phyloP scores from a whole-genome alignment of 768 basidiomycete species.

The Clitopilus hobsonii region DNA sequence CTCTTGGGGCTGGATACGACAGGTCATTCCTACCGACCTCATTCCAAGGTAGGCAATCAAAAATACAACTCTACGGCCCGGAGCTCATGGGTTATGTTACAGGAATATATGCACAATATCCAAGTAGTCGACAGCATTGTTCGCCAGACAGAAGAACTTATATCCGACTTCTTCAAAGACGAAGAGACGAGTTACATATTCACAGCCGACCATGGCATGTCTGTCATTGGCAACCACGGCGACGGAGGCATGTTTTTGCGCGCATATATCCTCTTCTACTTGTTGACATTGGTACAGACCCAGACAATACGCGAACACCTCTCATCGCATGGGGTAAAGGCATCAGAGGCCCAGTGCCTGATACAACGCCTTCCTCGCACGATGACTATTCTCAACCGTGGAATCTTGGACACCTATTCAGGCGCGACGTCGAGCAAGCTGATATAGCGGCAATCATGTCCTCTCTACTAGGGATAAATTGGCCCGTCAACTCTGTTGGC shows the following conservation, averaged over 20 bases:
- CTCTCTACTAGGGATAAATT: slow-evolving; percentile 61
- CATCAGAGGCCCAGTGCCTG: slow-evolving; percentile 62
- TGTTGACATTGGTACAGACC: slow-evolving; percentile 44
- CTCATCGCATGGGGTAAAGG: slow-evolving; percentile 81
- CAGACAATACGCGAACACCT: slow-evolving; percentile 85
- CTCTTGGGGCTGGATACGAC: slow-evolving; percentile 83
- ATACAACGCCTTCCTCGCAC: slow-evolving; percentile 54
- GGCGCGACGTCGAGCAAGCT: slow-evolving; percentile 80
- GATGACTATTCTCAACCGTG: slow-evolving; percentile 68
- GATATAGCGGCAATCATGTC: slow-evolving; percentile 80
- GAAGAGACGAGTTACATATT: slow-evolving; percentile 72
- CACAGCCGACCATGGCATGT: slow-evolving; percentile 92
- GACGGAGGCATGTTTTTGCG: slow-evolving; percentile 59
- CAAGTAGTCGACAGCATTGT: slow-evolving; percentile 75
- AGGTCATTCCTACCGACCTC: slow-evolving; percentile 81
- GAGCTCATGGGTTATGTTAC: not conserved
- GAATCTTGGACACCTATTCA: slow-evolving; percentile 50
- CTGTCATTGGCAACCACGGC: slow-evolving; percentile 82
- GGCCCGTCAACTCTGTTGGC: slow-evolving; percentile 83
- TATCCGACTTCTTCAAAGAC: slow-evolving; percentile 62
- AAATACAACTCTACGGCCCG: too few relatives aligned
- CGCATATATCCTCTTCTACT: slow-evolving; percentile 1
- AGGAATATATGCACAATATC: slow-evolving; percentile 89
- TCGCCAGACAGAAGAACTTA: slow-evolving; percentile 53
- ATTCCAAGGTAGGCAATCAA: slow-evolving; percentile 66